A percentile compares a stretch with the other conserved stretches of the same genome.
These are phyloP conservation scores for Leonotis leonurus DNA, from an alignment of 257 asterid genomes.

Conservation along the genomic window DNA sequence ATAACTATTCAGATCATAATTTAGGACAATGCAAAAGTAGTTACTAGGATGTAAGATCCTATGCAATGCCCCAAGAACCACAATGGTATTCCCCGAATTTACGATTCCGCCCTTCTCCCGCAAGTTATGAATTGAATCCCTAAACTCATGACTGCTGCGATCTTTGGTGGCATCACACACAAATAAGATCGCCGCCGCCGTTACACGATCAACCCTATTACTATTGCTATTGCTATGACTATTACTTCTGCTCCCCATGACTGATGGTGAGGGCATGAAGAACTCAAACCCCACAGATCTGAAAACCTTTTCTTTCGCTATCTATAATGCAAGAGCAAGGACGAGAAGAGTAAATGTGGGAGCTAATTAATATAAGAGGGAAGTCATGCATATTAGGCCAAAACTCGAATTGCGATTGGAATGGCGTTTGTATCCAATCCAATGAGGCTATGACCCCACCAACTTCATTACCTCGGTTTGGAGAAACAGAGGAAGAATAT, in stretches of 20 bases:
- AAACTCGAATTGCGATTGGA: neutral
- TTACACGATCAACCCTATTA: neutral
- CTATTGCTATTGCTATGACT: neutral
- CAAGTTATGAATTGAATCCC: slow-evolving; percentile 24
- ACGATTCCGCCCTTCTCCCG: slow-evolving; percentile 38
- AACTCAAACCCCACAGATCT: neutral
- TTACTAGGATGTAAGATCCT: slow-evolving; percentile 57
- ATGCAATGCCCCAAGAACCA: slow-evolving; percentile 54
- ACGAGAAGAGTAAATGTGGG: neutral
- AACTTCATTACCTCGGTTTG: slow-evolving; percentile 1
- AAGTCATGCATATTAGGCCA: neutral
- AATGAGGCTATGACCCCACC: neutral
- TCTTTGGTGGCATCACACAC: slow-evolving; percentile 60
- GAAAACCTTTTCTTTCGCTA: too few relatives aligned
- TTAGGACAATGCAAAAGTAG: slow-evolving; percentile 10
- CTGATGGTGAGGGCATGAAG: slow-evolving; percentile 7
- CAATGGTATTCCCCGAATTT: slow-evolving; percentile 42
- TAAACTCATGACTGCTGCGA: slow-evolving; percentile 31
- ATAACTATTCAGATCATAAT: too few relatives aligned
- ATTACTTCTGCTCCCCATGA: slow-evolving; percentile 10
- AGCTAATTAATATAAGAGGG: neutral
- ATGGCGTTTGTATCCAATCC: slow-evolving; percentile 10
- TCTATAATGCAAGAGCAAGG: neutral
- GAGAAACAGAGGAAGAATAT: slow-evolving; percentile 11
- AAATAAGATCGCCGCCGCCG: slow-evolving; percentile 37